Evolutionary conservation across 371 early-diverging fungal genomes (phyloP).

Genomic region (Rhizopus arrhizus): DNA sequence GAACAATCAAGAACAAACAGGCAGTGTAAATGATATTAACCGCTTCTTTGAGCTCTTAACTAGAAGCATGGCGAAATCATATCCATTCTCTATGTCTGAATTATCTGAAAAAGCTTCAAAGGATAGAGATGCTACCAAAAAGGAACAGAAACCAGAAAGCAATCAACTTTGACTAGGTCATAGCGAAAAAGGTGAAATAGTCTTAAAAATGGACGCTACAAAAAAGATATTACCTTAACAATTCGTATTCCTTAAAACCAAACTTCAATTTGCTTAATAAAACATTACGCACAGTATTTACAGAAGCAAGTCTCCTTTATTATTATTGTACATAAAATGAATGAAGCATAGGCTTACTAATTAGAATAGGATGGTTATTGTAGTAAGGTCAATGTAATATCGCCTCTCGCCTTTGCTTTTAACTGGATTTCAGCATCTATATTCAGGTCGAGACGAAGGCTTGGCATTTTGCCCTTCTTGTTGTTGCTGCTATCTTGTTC

Average conservation of each 20-base stretch:
- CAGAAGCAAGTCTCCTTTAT: background rate
- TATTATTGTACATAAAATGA: background rate
- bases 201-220: conserved; percentile 34
- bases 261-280: background rate
- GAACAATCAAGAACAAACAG: conserved; percentile 1
- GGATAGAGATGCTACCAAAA: background rate
- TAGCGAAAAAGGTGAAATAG: conserved; percentile 23
- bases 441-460: conserved; percentile 27
- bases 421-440: conserved; percentile 27
- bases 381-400: conserved; percentile 30
- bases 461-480: conserved; percentile 21
- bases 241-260: conserved; percentile 27
- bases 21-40: conserved; percentile 6
- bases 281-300: too few species aligned
- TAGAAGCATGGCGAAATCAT: conserved; percentile 18
- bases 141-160: background rate
- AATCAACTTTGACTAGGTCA: background rate
- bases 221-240: conserved; percentile 30
- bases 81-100: conserved; percentile 5
- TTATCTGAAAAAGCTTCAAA: conserved; percentile 3
- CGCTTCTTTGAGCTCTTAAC: conserved; percentile 24
- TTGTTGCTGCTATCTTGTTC: background rate
- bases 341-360: too few species aligned
- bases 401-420: conserved; percentile 31
- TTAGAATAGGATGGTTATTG: conserved; percentile 7